phyloP scores from a whole-genome alignment of 73 alveolate species.

The Symbiodinium pilosum region DNA sequence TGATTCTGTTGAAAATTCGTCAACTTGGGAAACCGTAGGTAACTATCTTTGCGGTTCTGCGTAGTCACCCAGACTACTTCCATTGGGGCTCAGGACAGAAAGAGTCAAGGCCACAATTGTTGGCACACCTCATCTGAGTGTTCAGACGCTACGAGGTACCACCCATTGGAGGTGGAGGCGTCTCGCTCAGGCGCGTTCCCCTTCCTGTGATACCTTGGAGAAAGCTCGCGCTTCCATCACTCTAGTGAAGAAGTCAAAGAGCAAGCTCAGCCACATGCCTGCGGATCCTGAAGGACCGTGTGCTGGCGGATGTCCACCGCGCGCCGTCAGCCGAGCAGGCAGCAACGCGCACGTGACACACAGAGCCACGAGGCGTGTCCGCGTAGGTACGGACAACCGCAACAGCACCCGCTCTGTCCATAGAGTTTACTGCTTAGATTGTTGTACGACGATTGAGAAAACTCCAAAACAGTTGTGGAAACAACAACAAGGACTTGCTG shows the following conservation, averaged over 20 bases:
- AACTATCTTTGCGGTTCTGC: not conserved
- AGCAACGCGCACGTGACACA: not conserved
- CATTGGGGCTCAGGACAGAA: not conserved
- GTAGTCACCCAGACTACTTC: not conserved
- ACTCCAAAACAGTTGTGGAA: not conserved
- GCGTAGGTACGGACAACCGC: not conserved
- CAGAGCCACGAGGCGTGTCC: not conserved
- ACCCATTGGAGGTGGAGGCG: not conserved
- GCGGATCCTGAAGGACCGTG: not conserved
- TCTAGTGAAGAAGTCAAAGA: not conserved
- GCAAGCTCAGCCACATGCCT: not conserved
- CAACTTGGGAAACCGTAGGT: not conserved
- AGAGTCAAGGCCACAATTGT: not conserved
- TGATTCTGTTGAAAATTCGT: not conserved
- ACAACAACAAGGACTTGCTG: not conserved
- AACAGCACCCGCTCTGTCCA: not conserved
- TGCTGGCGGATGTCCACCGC: not conserved
- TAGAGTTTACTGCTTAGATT: not conserved
- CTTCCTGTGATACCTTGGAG: not conserved
- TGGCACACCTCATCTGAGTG: not conserved
- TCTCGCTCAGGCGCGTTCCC: not conserved
- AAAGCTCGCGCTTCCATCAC: not conserved
- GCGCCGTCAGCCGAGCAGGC: not conserved
- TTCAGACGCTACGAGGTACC: not conserved
- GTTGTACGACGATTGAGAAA: not conserved